Conservation (phyloP, 2,329 filamentous ascomycete genomes). For the Fusarium pininemorale region DNA sequence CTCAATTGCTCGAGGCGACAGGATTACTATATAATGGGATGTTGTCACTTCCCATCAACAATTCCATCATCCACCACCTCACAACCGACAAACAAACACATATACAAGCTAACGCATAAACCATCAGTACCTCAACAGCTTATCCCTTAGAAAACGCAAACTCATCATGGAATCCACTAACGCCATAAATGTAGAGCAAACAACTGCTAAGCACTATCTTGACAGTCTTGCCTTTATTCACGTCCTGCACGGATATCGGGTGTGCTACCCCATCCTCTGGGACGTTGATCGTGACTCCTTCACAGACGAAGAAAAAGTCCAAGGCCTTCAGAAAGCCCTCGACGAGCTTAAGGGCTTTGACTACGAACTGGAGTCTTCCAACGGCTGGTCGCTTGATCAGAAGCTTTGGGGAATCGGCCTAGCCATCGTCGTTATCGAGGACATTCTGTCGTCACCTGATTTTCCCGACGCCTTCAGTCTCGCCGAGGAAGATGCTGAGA, state of each 20-base stretch:
- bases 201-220: neutral
- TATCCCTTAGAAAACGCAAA: neutral
- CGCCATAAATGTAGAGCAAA: too few species aligned
- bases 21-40: neutral
- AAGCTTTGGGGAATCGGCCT: neutral
- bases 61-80: neutral
- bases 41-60: fast-evolving
- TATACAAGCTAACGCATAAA: too few species aligned
- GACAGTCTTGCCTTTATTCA: neutral
- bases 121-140: fast-evolving
- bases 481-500: neutral
- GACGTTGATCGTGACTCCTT: neutral
- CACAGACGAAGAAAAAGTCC: neutral
- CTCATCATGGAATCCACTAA: neutral
- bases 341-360: fast-evolving
- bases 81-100: neutral
- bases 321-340: neutral
- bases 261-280: neutral
- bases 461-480: neutral
- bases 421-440: neutral
- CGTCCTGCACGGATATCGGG: neutral
- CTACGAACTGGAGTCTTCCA: neutral
- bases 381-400: neutral
- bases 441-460: neutral
- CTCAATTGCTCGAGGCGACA: fast-evolving